A percentile compares a stretch with the other conserved stretches of the same genome.
phyloP scores from a whole-genome alignment of 2,329 filamentous ascomycete species.

The Apiospora arundinis region DNA sequence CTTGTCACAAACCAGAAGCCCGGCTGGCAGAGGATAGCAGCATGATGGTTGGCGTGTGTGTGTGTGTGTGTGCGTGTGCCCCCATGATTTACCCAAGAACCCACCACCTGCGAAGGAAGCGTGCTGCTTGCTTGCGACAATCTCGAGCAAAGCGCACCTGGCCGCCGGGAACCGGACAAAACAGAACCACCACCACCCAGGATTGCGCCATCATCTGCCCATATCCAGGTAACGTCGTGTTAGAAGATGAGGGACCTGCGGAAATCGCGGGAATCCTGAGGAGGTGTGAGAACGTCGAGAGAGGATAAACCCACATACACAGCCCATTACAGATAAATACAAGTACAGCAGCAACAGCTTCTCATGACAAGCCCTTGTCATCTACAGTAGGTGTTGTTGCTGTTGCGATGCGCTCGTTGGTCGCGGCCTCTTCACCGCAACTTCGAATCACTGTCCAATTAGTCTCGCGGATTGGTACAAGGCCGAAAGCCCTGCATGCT shows the following conservation, averaged over 20 bases:
- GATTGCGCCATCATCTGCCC: slow-evolving; percentile 16
- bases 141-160: slow-evolving; percentile 1
- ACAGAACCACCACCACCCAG: not conserved
- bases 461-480: not conserved
- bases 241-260: not conserved
- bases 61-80: not conserved
- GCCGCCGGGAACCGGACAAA: not conserved
- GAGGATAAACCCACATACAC: not conserved
- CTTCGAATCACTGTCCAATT: not conserved
- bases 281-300: not conserved
- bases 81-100: not conserved
- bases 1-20: not conserved
- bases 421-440: slow-evolving; percentile 12
- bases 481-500: not conserved
- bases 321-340: not conserved
- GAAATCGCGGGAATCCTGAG: slow-evolving; percentile 2
- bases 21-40: not conserved
- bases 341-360: not conserved
- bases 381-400: not conserved
- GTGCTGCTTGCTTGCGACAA: slow-evolving; percentile 1
- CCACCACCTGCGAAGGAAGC: not conserved
- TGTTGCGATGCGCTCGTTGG: slow-evolving; percentile 3
- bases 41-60: too few relatives aligned
- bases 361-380: not conserved
- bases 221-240: not conserved